Evolutionary conservation across 768 basidiomycete genomes (phyloP), one percentile per base, ranked within the genome.

Genomic region (Sistotremastrum niveocremeum): DNA sequence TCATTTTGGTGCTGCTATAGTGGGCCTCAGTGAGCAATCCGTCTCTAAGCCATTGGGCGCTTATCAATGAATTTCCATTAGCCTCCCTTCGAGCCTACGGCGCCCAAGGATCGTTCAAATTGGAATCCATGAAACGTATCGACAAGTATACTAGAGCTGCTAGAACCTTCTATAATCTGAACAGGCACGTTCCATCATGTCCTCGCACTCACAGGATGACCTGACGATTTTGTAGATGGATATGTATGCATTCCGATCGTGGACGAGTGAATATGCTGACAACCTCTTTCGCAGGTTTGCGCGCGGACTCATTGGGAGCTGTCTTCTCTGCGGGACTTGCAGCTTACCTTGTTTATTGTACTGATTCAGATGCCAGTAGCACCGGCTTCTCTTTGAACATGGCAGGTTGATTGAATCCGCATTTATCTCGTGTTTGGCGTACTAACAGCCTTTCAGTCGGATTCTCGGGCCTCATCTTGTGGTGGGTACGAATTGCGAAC

Each of bases 401-500:
- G 67, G 70, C 70, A 34, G 62, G 66, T 66, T 33, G 9, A 57
- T 54, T 4, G 4, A 6, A 9, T 28, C 4, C 29, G 5, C 31
- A 11, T 31, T 4, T 8, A 32, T 34, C 4, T 30, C 4, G 5
- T 20, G 40, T 20, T 41, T 43, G 5, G 39, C 12, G 6, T 6
- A 8, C 11, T 10, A 39, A 28, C 4, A n/a, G 4, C 5, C 3
- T 36, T 31, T 30, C 41, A 65, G 72, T 79, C 20, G 67, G 65
- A 3, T 81, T 83, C 56, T 76, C 73, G 44, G 58, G 62, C 10
- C 56, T 72, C 60, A 75, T 82, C 38, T 56, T 83, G 37, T 72
- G 63, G 60, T 69, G 67, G 67, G 59, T 74, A 6, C 55, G 70
- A n/a, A 50, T 58, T 9, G 44, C 65, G 41, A 74, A 75, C 51